Evolutionary conservation across 2,329 filamentous ascomycete species (phyloP).

Genomic region (Fusarium verrucosum): DNA sequence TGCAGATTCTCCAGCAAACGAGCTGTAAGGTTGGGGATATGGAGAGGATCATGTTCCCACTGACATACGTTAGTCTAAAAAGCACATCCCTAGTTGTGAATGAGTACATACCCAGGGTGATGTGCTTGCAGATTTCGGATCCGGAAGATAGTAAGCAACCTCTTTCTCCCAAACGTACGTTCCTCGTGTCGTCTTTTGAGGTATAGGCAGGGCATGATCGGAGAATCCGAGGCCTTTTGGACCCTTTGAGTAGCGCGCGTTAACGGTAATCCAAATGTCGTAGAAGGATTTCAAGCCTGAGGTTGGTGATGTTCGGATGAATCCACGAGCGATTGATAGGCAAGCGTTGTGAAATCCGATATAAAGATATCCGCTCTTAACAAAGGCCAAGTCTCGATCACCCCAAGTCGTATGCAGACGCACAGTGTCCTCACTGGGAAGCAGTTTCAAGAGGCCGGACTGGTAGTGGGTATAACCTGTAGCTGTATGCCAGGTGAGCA

Average conservation of each 20-base stretch:
- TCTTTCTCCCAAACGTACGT: background rate
- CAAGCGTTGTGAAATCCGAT: background rate
- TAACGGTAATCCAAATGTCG: background rate
- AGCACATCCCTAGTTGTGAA: no score
- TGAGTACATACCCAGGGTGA: no score
- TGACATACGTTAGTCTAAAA: background rate
- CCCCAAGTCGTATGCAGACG: background rate
- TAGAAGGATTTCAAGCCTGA: background rate
- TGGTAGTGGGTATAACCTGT: background rate
- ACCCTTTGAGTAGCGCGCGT: background rate
- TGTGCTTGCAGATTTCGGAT: no score
- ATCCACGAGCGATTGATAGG: background rate
- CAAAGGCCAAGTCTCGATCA: background rate
- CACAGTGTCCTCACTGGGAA: background rate
- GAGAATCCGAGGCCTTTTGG: background rate
- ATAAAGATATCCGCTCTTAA: background rate
- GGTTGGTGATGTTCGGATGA: background rate
- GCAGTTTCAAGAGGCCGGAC: background rate
- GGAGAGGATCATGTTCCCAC: background rate
- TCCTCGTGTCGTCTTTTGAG: background rate
- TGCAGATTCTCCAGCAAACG: background rate
- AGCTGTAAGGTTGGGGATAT: background rate
- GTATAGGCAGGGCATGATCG: background rate
- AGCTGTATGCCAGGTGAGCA: background rate
- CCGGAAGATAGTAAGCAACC: background rate